Evolutionary conservation across 2,329 filamentous ascomycete species (phyloP).

Genomic region (Fusarium armeniacum): DNA sequence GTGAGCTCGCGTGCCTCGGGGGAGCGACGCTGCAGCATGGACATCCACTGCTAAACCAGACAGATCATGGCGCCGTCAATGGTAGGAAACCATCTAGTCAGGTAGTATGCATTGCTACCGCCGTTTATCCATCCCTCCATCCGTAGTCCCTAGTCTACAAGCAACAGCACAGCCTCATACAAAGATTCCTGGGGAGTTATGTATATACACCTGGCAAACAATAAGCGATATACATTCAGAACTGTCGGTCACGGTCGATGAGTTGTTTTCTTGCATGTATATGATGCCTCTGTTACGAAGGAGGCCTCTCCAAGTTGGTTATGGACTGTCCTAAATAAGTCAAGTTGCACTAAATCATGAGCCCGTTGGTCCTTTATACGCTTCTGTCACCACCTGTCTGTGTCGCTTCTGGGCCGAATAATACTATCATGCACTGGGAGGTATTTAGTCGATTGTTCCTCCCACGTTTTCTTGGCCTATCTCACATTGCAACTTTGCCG

Average conservation of each 20-base stretch:
- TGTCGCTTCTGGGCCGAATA: slow-evolving; percentile 5
- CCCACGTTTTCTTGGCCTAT: slow-evolving; percentile 12
- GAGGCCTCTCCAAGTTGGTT: slow-evolving; percentile 37
- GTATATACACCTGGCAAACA: slow-evolving; percentile 7
- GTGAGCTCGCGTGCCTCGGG: slow-evolving; percentile 36
- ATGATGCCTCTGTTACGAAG: slow-evolving; percentile 8
- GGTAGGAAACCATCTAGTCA: neutral
- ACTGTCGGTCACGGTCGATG: slow-evolving; percentile 14
- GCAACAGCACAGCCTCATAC: slow-evolving; percentile 40
- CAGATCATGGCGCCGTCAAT: slow-evolving; percentile 29
- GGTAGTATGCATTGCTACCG: slow-evolving; percentile 33
- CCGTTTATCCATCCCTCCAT: slow-evolving; percentile 27
- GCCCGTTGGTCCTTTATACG: slow-evolving; percentile 17
- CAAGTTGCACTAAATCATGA: slow-evolving; percentile 32
- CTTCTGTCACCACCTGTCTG: slow-evolving; percentile 7
- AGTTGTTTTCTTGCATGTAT: slow-evolving; percentile 34
- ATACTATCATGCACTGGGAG: neutral
- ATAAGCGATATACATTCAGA: slow-evolving; percentile 1
- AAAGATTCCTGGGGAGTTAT: slow-evolving; percentile 23
- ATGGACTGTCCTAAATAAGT: slow-evolving; percentile 32
- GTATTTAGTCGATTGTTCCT: slow-evolving; percentile 12
- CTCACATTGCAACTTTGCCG: slow-evolving; percentile 4
- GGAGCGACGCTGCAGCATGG: slow-evolving; percentile 1
- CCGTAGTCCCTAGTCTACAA: slow-evolving; percentile 4
- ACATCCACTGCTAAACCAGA: too few species aligned